Evolutionary conservation across 371 early-diverging fungal species (phyloP).

Genomic region (Syncephalis plumigaleata): DNA sequence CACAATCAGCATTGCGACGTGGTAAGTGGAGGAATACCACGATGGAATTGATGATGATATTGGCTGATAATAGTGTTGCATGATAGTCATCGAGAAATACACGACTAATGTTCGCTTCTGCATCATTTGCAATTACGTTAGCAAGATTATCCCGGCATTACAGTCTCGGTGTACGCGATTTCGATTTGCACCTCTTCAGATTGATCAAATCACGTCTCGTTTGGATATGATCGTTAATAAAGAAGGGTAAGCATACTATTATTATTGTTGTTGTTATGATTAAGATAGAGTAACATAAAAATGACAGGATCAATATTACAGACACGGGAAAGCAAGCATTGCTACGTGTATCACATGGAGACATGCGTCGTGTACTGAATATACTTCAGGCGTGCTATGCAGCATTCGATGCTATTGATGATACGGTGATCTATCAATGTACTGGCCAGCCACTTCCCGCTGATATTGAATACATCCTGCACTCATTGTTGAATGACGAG

Average conservation of each 20-base stretch:
- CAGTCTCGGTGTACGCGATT: constrained; percentile 98
- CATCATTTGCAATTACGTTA: constrained; percentile 97
- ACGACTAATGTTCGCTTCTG: constrained; percentile 95
- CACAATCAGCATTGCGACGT: constrained; percentile 92
- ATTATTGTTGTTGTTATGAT: too few species aligned
- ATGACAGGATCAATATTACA: constrained; percentile 59
- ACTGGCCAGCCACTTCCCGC: constrained; percentile 82
- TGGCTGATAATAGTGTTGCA: not conserved
- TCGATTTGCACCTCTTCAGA: constrained; percentile 82
- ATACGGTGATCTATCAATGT: constrained; percentile 67
- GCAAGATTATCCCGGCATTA: constrained; percentile 96
- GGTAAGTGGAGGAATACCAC: too few species aligned
- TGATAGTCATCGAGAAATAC: constrained; percentile 92
- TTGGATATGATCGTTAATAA: constrained; percentile 50
- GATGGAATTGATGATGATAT: not conserved
- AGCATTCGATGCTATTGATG: constrained; percentile 56
- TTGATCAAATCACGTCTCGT: constrained; percentile 53
- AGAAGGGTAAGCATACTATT: constrained; percentile 37
- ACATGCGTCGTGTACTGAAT: constrained; percentile 95
- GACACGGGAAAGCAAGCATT: constrained; percentile 68
- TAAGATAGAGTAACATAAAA: too few species aligned
- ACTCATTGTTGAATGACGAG: constrained; percentile 59
- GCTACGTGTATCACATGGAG: constrained; percentile 68
- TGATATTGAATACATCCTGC: constrained; percentile 63
- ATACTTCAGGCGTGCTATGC: constrained; percentile 82